Evolutionary conservation across 2,329 filamentous ascomycete genomes (phyloP).

Genomic region (Colletotrichum theobromicola): DNA sequence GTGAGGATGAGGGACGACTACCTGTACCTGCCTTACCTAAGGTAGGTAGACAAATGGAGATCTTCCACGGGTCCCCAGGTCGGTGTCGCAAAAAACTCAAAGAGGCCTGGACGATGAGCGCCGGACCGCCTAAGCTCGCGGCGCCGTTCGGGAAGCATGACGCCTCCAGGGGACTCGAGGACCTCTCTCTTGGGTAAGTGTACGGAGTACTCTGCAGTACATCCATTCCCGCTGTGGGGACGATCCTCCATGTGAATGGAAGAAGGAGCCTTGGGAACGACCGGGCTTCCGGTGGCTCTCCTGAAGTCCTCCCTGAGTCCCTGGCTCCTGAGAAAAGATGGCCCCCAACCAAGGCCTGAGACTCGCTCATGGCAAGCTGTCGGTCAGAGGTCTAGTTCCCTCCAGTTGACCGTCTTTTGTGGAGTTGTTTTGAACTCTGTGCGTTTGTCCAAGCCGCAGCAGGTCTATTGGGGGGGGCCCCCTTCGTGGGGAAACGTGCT

Average conservation of each 20-base stretch:
- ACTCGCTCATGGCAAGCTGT: not conserved
- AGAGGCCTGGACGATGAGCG: not conserved
- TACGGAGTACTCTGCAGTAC: no score
- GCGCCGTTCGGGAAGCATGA: slow-evolving; percentile 17
- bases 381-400: not conserved
- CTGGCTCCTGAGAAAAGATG: not conserved
- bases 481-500: slow-evolving; percentile 20
- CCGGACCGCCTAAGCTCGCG: slow-evolving; percentile 5
- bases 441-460: not conserved
- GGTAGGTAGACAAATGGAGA: not conserved
- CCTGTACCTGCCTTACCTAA: no score
- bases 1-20: no score
- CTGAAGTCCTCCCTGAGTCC: not conserved
- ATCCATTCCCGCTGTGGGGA: not conserved
- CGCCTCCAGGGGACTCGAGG: slow-evolving; percentile 1
- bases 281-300: not conserved
- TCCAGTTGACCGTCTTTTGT: not conserved
- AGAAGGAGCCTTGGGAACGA: not conserved
- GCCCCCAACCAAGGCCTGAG: not conserved
- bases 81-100: not conserved
- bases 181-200: not conserved
- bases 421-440: slow-evolving; percentile 18
- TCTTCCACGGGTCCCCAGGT: not conserved
- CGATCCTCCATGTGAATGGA: not conserved
- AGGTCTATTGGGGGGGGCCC: not conserved